phyloP scores from a whole-genome alignment of 202 grass and related monocot species.

The Carex arenaria region DNA sequence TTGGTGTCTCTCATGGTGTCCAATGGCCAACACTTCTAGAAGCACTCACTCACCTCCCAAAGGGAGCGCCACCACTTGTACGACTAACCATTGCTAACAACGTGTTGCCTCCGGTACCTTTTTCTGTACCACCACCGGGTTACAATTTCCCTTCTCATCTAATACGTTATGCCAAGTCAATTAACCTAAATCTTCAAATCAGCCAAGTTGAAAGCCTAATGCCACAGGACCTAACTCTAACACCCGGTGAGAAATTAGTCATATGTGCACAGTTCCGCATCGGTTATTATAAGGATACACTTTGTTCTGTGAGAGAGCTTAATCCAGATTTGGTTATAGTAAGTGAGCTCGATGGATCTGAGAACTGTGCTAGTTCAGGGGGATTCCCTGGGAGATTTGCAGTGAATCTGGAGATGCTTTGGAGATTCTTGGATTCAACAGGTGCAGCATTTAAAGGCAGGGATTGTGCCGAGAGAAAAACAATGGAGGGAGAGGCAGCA shows the following conservation, averaged over 20 bases:
- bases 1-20: slow-evolving; percentile 91
- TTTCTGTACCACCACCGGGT: slow-evolving; percentile 48
- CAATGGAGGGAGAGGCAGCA: slow-evolving; percentile 63
- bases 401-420: slow-evolving; percentile 48
- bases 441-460: slow-evolving; percentile 72
- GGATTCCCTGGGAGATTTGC: slow-evolving; percentile 39
- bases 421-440: slow-evolving; percentile 83
- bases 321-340: slow-evolving; percentile 68
- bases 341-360: slow-evolving; percentile 54
- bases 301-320: slow-evolving; percentile 42
- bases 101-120: slow-evolving; percentile 28
- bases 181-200: slow-evolving; percentile 66
- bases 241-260: slow-evolving; percentile 45
- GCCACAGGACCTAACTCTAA: slow-evolving; percentile 3
- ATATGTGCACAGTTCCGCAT: slow-evolving; percentile 77
- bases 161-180: slow-evolving; percentile 80
- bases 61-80: slow-evolving; percentile 39
- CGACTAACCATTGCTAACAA: slow-evolving; percentile 41
- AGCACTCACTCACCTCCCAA: slow-evolving; percentile 50
- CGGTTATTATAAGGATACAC: slow-evolving; percentile 34
- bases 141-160: slow-evolving; percentile 82
- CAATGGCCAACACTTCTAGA: slow-evolving; percentile 97
- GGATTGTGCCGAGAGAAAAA: slow-evolving; percentile 53
- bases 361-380: neutral
- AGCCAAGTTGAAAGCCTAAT: slow-evolving; percentile 22